A percentile compares a stretch with the other conserved stretches of the same genome.
phyloP scores from a whole-genome alignment of 257 asterid species.

The Apocynum venetum region DNA sequence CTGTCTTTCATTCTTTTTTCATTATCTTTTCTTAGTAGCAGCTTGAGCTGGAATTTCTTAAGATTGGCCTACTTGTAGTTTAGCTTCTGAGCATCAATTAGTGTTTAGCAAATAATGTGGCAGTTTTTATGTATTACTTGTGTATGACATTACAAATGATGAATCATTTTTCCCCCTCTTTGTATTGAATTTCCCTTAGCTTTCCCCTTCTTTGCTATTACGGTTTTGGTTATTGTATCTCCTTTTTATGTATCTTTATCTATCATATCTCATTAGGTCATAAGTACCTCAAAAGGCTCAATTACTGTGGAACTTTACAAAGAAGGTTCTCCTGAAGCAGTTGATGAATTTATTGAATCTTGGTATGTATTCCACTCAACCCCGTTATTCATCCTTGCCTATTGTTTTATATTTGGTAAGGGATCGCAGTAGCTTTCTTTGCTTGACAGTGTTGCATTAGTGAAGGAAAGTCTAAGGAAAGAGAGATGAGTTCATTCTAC shows the following conservation, averaged over 20 bases:
- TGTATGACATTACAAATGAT: background rate
- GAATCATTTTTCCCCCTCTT: background rate
- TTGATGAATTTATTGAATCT: slow-evolving; percentile 58
- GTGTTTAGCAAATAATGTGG: background rate
- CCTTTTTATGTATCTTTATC: slow-evolving; percentile 8
- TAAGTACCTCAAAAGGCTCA: slow-evolving; percentile 78
- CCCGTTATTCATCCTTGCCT: background rate
- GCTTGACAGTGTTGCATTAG: background rate
- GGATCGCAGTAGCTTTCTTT: background rate
- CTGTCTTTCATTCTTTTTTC: background rate
- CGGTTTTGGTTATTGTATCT: slow-evolving; percentile 7
- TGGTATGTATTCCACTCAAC: slow-evolving; percentile 43
- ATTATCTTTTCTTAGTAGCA: background rate
- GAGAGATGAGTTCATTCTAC: background rate
- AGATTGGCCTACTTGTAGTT: background rate
- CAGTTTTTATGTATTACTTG: background rate
- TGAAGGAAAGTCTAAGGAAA: background rate
- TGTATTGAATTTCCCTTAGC: background rate
- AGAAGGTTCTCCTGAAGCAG: slow-evolving; percentile 86
- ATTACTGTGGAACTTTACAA: slow-evolving; percentile 81
- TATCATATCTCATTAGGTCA: slow-evolving; percentile 41
- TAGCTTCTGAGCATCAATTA: background rate
- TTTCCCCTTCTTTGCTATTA: slow-evolving; percentile 15
- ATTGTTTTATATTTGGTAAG: background rate
- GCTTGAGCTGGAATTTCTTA: background rate